Conservation (phyloP, 257 asterid genomes). For the Leonotis leonurus region DNA sequence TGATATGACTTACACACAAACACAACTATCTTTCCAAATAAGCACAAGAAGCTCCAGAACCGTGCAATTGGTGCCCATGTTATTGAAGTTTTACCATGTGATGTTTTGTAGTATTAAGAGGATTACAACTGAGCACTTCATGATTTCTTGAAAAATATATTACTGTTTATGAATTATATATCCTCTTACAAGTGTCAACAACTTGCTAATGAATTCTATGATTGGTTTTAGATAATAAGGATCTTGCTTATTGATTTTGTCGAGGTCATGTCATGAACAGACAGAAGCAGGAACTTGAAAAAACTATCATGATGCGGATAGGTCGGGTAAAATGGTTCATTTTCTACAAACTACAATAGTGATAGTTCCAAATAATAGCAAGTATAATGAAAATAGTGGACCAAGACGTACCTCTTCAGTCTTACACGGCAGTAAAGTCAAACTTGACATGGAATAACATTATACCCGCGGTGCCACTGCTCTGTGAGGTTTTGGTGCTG, state of each 20-base stretch:
- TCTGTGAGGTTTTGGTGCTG: conserved; percentile 88
- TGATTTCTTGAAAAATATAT: neutral
- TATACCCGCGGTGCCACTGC: conserved; percentile 27
- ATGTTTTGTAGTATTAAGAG: conserved; percentile 3
- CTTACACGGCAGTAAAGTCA: conserved; percentile 9
- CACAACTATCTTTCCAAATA: too few relatives aligned
- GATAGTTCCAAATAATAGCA: neutral
- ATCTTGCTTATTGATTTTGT: neutral
- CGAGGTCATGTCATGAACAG: neutral
- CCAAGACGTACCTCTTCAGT: conserved; percentile 22
- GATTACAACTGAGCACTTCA: neutral
- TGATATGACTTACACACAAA: too few relatives aligned
- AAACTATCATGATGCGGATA: conserved; percentile 6
- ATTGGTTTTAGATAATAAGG: neutral
- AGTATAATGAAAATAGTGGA: conserved; percentile 12
- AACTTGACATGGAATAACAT: conserved; percentile 1
- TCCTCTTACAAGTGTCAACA: neutral
- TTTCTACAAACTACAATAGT: neutral
- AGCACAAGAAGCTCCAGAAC: too few relatives aligned
- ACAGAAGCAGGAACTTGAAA: neutral
- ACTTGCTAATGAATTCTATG: neutral
- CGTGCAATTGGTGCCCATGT: too few relatives aligned
- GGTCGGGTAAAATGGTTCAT: neutral
- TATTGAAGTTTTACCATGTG: too few relatives aligned
- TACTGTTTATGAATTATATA: neutral